Conservation (phyloP, 352 stramenopile genomes). For the Globisporangium polare region DNA sequence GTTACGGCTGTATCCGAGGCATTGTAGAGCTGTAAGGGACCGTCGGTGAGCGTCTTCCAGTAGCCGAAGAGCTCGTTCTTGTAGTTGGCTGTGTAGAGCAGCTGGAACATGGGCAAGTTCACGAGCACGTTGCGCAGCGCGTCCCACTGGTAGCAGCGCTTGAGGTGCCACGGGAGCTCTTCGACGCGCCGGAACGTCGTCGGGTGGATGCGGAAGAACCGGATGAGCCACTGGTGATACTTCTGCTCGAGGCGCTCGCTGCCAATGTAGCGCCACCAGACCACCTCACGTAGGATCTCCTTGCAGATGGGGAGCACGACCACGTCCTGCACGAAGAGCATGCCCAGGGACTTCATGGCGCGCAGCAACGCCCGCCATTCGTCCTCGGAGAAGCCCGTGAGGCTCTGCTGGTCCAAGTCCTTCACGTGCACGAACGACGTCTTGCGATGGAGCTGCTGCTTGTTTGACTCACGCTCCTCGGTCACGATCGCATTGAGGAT, state of each 20-base stretch:
- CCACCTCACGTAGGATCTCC: conserved; percentile 81
- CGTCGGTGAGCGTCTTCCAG: conserved; percentile 84
- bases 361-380: conserved; percentile 73
- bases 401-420: conserved; percentile 21
- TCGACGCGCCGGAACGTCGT: conserved; percentile 79
- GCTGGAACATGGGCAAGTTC: conserved; percentile 90
- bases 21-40: conserved; percentile 53
- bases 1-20: conserved; percentile 11
- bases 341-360: conserved; percentile 61
- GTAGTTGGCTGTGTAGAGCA: conserved; percentile 88
- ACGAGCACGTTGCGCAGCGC: conserved; percentile 85
- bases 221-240: conserved; percentile 83
- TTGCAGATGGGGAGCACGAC: conserved; percentile 87
- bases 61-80: conserved; percentile 90
- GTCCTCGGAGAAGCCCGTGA: conserved; percentile 57
- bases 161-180: conserved; percentile 92
- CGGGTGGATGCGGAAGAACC: conserved; percentile 78
- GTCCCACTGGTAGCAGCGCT: conserved; percentile 87
- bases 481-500: conserved; percentile 62
- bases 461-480: conserved; percentile 26
- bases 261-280: conserved; percentile 86
- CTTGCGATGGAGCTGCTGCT: conserved; percentile 24
- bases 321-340: conserved; percentile 83
- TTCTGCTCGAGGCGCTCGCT: conserved; percentile 61
- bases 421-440: conserved; percentile 27